Evolutionary conservation across 2,329 filamentous ascomycete species (phyloP), one percentile per base, ranked within the genome.

Genomic region (Tolypocladium tundrense): DNA sequence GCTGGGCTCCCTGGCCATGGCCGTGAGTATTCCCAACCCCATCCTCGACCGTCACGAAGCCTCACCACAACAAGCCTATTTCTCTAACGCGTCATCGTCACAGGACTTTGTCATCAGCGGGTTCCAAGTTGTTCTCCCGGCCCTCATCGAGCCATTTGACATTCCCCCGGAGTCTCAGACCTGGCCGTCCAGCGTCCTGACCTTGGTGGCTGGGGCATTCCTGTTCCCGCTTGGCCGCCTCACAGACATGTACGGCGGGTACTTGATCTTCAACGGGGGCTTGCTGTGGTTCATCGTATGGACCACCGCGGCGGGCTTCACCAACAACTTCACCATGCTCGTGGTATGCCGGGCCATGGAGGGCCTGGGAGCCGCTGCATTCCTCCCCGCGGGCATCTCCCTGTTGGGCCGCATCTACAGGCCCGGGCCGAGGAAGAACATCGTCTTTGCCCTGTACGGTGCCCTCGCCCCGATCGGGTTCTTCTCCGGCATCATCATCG

Each of bases 31-130:
- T 31, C 33, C 33, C 9, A 14, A 14, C 48, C 48, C 31, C 48
- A 19, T 35, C 31, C 4, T 35, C 19, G 19, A 10, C 27, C 48
- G 6, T 8, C 19, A 13, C 21, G 19, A n/a, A 37, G 48, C 48
- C 48, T 52, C 48, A 35, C 48, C 5, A 31, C 48, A 21, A 33
- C 27, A 37, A 35, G 4, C 1, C 14, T 14, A n/a, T 37, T 52
- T 11, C 24, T 14, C 40, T 39, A 21, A 43, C 43, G 58, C 14
- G 31, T 33, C 55, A 21, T 59, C 40, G 35, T 35, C 35, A 33
- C 37, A 83, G 77, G 88, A 90, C 70, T 91, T 86, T 69, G 86
- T 87, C 67, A 81, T 91, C 45, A 88, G 86, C 56, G 88, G 89
- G 19, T 92, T 91, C 67, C 80, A 79, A 54, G 85, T 88, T 63